Conservation (phyloP, 2,329 filamentous ascomycete genomes). For the Fusarium praegraminearum region DNA sequence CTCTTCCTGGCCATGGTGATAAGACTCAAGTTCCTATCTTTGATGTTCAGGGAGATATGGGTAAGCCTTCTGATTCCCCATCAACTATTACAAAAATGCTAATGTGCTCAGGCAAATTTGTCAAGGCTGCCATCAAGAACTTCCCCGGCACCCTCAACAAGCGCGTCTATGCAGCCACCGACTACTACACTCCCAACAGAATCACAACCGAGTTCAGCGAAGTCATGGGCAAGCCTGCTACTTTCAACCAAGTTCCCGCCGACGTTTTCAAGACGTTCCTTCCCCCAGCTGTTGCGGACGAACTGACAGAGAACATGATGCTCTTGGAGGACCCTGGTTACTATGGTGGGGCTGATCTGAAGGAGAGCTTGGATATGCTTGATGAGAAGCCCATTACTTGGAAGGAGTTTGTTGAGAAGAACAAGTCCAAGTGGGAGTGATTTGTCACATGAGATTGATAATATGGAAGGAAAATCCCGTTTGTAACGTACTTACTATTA, state of each 20-base stretch:
- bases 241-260: slow-evolving; percentile 48
- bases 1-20: slow-evolving; percentile 48
- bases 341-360: slow-evolving; percentile 53
- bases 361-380: slow-evolving; percentile 50
- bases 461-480: no score
- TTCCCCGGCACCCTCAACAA: slow-evolving; percentile 47
- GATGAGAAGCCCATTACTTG: slow-evolving; percentile 54
- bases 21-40: slow-evolving; percentile 55
- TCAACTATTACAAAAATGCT: no score
- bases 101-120: slow-evolving; percentile 49
- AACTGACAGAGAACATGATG: slow-evolving; percentile 59
- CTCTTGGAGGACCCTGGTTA: slow-evolving; percentile 58
- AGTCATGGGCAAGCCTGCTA: slow-evolving; percentile 52
- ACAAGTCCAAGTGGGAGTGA: slow-evolving; percentile 48
- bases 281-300: slow-evolving; percentile 46
- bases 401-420: slow-evolving; percentile 53
- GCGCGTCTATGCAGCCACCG: slow-evolving; percentile 53
- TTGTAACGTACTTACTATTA: no score
- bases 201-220: slow-evolving; percentile 53
- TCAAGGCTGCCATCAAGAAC: slow-evolving; percentile 52
- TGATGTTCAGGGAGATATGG: slow-evolving; percentile 55
- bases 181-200: slow-evolving; percentile 52
- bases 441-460: rapidly evolving
- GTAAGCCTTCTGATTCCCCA: no score
- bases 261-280: slow-evolving; percentile 55